Evolutionary conservation across 176 grass and related monocot species (phyloP), one percentile per base, ranked within the genome.

Genomic region (Poa annua): DNA sequence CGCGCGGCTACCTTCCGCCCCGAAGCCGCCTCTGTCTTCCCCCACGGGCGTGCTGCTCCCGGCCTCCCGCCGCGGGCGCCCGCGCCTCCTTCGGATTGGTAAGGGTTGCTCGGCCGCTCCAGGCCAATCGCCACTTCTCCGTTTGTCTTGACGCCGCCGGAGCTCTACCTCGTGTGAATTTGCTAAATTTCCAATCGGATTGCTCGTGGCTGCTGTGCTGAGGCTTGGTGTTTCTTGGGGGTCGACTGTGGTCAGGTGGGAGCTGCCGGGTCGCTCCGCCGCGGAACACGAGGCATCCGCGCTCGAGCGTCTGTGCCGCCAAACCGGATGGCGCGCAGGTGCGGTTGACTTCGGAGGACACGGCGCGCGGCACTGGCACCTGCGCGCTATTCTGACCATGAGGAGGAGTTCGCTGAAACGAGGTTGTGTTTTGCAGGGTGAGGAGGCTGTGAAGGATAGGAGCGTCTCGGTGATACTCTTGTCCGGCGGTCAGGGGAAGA

Each of bases 391-490:
- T 69, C 50, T 78, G 55, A 60, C 60, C 13, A 3, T 29, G 29
- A 29, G 5, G n/a, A 26, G 24, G 38, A 32, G 44, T 36, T 29
- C 29, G 36, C 79, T 87, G 74, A 81, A 20, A n/a, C 66, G 42
- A 38, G 17, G 7, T 49, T 81, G 51, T 47, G 12, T 54, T 71
- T 13, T 6, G 20, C 71, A 98, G 96, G 79, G 49, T 65, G 66
- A 67, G 59, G 26, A 86, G 52, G 21, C 66, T 52, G 90, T 95
- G 49, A 93, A 93, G 89, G 89, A 91, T 74, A 94, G 84, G 87
- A 94, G 90, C 71, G 95, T 97, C 65, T 98, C 93, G 9, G 96
- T 98, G 80, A 85, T 98, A 80, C 93, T 98, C 29, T 75, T 98
- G 72, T 90, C 96, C 3, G 96, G 96, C 57, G 96, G 96, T 0